Evolutionary conservation across 225 moss, liverwort and hornwort species (phyloP).

Genomic region (Sphagnum tenellum): DNA sequence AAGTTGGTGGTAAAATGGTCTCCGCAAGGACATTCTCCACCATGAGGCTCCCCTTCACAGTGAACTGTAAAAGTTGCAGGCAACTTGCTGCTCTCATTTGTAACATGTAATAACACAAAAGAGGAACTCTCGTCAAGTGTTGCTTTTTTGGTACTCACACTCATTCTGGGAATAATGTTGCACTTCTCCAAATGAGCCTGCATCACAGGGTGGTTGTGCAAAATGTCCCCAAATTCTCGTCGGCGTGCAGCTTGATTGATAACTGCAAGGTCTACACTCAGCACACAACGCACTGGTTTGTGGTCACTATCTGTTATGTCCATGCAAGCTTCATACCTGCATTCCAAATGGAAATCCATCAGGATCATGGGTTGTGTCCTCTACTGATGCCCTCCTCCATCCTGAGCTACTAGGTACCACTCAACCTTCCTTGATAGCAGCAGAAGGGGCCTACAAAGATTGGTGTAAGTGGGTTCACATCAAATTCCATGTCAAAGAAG

Average conservation of each 20-base stretch:
- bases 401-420: no score
- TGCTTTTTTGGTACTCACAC: conserved; percentile 38
- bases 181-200: conserved; percentile 39
- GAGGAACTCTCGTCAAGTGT: conserved; percentile 31
- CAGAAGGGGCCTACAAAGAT: no score
- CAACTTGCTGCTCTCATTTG: conserved; percentile 47
- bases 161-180: conserved; percentile 60
- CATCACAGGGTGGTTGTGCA: conserved; percentile 42
- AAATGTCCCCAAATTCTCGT: conserved; percentile 62
- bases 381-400: no score
- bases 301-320: conserved; percentile 89
- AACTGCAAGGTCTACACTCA: conserved; percentile 72
- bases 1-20: conserved; percentile 23
- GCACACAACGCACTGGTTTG: conserved; percentile 85
- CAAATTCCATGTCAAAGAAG: no score
- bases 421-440: no score
- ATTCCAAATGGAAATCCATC: neutral
- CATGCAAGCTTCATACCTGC: conserved; percentile 91
- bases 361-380: no score
- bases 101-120: conserved; percentile 34
- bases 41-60: conserved; percentile 50
- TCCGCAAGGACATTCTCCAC: conserved; percentile 68
- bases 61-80: conserved; percentile 50
- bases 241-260: conserved; percentile 86
- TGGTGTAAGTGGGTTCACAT: no score